A percentile compares a stretch with the other conserved stretches of the same genome.
phyloP scores from a whole-genome alignment of 2,329 filamentous ascomycete species.

The Alternaria arbusti region DNA sequence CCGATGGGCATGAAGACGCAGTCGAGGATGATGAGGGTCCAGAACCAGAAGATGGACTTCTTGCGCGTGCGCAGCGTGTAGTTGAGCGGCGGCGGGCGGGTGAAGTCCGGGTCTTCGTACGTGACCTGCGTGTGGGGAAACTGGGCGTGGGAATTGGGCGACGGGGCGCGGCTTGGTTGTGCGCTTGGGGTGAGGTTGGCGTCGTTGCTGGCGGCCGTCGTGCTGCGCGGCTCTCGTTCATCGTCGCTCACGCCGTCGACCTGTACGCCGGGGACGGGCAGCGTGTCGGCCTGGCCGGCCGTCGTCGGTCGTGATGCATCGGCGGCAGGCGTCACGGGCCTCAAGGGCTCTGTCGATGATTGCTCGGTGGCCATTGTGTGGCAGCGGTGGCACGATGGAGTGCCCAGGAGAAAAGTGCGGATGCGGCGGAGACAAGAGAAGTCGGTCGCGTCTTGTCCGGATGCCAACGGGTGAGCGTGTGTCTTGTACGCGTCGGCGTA shows the following conservation, averaged over 20 bases:
- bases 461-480: constrained; percentile 28
- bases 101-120: constrained; percentile 50
- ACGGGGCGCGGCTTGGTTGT: constrained; percentile 34
- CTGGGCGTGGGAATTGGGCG: constrained; percentile 40
- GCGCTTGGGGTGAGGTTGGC: constrained; percentile 25
- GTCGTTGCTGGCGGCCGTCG: constrained; percentile 10
- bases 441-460: constrained; percentile 29
- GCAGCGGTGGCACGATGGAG: not conserved
- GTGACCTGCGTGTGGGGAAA: constrained; percentile 51
- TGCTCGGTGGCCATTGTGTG: constrained; percentile 35
- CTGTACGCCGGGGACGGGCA: constrained; percentile 29
- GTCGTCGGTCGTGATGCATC: constrained; percentile 14
- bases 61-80: constrained; percentile 63
- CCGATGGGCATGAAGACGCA: constrained; percentile 64
- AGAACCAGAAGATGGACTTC: constrained; percentile 64
- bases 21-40: constrained; percentile 65
- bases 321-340: constrained; percentile 22
- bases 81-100: constrained; percentile 59
- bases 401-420: constrained; percentile 3
- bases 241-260: constrained; percentile 24
- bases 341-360: constrained; percentile 39
- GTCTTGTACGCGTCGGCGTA: constrained; percentile 19
- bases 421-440: constrained; percentile 19
- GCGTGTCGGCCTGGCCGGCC: constrained; percentile 14
- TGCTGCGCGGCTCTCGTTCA: constrained; percentile 19